phyloP scores from a whole-genome alignment of 768 basidiomycete species.

The Macrolepiota fuliginosa region DNA sequence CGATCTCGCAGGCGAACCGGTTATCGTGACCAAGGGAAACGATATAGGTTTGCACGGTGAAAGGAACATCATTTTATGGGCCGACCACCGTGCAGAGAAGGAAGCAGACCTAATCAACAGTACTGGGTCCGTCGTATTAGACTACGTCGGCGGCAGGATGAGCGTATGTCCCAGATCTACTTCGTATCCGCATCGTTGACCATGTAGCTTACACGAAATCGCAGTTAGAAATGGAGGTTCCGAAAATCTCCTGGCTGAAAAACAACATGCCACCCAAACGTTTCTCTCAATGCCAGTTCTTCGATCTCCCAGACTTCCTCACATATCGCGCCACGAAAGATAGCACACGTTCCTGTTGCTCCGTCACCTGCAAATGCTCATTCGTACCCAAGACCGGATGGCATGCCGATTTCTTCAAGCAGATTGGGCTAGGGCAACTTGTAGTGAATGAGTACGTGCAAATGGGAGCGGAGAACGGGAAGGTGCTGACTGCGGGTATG shows the following conservation, averaged over 20 bases:
- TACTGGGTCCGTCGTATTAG: conserved; percentile 79
- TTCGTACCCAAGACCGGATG: conserved; percentile 87
- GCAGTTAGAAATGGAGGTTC: conserved; percentile 97
- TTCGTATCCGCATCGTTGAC: neutral
- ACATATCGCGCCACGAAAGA: conserved; percentile 88
- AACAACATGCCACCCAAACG: conserved; percentile 70
- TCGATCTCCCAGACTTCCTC: conserved; percentile 93
- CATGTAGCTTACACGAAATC: neutral
- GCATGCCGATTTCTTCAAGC: conserved; percentile 83
- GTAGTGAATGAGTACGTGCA: conserved; percentile 68
- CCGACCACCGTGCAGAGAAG: conserved; percentile 90
- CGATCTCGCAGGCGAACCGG: conserved; percentile 67
- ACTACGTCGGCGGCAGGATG: conserved; percentile 96
- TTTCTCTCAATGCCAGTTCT: conserved; percentile 80
- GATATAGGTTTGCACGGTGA: conserved; percentile 64
- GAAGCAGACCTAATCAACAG: conserved; percentile 90
- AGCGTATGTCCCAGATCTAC: conserved; percentile 51
- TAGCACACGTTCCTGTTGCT: conserved; percentile 82
- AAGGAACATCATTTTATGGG: conserved; percentile 93
- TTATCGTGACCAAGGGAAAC: conserved; percentile 70
- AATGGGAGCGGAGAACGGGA: conserved; percentile 64
- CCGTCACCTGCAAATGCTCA: conserved; percentile 94
- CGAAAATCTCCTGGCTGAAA: conserved; percentile 97
- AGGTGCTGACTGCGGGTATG: conserved; percentile 77
- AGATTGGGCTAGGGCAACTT: conserved; percentile 78